Conservation (phyloP, 495 filamentous ascomycete species). For the Xylaria flabelliformis region DNA sequence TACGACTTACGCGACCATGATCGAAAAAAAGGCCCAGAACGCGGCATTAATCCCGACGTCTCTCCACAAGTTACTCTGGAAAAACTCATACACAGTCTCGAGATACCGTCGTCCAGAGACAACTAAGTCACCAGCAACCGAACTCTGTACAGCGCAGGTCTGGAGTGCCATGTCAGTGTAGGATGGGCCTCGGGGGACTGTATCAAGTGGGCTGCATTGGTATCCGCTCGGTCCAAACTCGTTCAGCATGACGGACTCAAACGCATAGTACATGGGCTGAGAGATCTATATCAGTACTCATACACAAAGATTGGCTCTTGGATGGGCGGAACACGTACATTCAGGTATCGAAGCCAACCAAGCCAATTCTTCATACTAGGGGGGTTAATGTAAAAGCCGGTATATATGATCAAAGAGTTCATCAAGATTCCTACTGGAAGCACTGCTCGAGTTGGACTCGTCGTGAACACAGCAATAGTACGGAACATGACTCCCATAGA, state of each 20-base stretch:
- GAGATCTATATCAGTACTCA: background rate
- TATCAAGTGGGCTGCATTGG: slow-evolving; percentile 65
- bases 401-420: slow-evolving; percentile 78
- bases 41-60: slow-evolving; percentile 79
- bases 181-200: slow-evolving; percentile 45
- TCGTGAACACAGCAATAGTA: slow-evolving; percentile 73
- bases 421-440: slow-evolving; percentile 80
- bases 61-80: slow-evolving; percentile 68
- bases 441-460: slow-evolving; percentile 78
- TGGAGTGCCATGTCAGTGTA: slow-evolving; percentile 57
- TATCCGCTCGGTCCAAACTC: slow-evolving; percentile 74
- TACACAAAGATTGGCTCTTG: too few species aligned
- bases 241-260: slow-evolving; percentile 88
- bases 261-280: slow-evolving; percentile 77
- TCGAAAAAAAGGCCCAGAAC: slow-evolving; percentile 70
- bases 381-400: slow-evolving; percentile 77
- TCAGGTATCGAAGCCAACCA: slow-evolving; percentile 75
- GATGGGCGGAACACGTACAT: slow-evolving; percentile 36
- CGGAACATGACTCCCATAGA: slow-evolving; percentile 81
- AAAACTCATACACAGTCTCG: slow-evolving; percentile 64
- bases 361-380: slow-evolving; percentile 77
- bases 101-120: slow-evolving; percentile 70
- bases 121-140: slow-evolving; percentile 57
- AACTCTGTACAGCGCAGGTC: slow-evolving; percentile 69
- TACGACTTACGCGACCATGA: slow-evolving; percentile 29